Evolutionary conservation across 169 alveolate species (phyloP).

Genomic region (Cyclospora cayetanensis): DNA sequence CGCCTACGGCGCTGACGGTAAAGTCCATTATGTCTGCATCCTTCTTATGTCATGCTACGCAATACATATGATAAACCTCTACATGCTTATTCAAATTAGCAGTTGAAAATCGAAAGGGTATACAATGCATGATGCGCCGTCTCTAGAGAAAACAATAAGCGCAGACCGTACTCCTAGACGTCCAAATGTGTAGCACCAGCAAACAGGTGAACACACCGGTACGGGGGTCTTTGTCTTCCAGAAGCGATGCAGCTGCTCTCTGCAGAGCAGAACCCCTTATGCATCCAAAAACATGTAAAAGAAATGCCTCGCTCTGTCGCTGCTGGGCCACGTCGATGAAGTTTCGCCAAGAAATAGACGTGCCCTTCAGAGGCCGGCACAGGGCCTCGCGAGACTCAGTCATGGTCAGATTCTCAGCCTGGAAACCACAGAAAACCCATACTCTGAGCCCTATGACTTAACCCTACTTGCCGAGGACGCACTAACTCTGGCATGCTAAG

Average conservation of each 20-base stretch:
- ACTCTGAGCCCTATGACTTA: neutral
- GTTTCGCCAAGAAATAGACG: neutral
- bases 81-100: no score
- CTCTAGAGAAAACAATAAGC: no score
- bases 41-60: no score
- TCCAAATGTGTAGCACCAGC: no score
- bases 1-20: no score
- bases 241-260: neutral
- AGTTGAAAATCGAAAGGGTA: no score
- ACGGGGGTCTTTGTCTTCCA: neutral
- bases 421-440: neutral
- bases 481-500: no score
- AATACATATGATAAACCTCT: no score
- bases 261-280: neutral
- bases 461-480: no score
- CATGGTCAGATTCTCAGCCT: neutral
- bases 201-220: neutral
- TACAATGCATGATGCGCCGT: no score
- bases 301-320: neutral
- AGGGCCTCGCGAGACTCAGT: neutral
- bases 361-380: neutral
- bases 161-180: no score
- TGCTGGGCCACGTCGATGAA: neutral
- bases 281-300: neutral
- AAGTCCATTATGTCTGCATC: no score